phyloP scores from a whole-genome alignment of 1,139 yeast species.

The Kurtzmaniella natalensis region DNA sequence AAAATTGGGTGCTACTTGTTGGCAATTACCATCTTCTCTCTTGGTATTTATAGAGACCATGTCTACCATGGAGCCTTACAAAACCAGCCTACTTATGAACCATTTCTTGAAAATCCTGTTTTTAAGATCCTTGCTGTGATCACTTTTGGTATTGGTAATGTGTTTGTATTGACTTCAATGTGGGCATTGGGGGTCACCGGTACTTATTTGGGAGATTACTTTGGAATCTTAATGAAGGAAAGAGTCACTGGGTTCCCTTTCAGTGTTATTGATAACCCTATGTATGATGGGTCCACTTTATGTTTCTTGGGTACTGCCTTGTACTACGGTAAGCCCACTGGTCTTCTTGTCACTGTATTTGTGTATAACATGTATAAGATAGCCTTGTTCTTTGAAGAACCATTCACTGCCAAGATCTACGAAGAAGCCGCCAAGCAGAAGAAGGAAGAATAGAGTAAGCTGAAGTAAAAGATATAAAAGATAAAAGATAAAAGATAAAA shows the following conservation, averaged over 20 bases:
- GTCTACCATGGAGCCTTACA: conserved; percentile 60
- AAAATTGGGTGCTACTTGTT: conserved; percentile 76
- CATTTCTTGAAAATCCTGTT: conserved; percentile 33
- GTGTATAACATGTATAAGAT: conserved; percentile 79
- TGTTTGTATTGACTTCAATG: conserved; percentile 82
- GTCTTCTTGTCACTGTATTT: conserved; percentile 63
- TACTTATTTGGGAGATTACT: conserved; percentile 93
- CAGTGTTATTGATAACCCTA: conserved; percentile 85
- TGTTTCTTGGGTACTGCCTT: conserved; percentile 89
- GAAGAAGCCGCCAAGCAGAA: conserved; percentile 29
- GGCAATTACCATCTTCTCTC: conserved; percentile 75
- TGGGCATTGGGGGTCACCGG: conserved; percentile 94
- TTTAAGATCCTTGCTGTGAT: conserved; percentile 30
- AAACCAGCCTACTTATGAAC: conserved; percentile 53
- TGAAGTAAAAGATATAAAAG: no score
- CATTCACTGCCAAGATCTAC: conserved; percentile 88
- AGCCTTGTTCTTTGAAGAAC: conserved; percentile 89
- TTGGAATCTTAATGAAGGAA: conserved; percentile 88
- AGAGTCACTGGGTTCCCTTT: conserved; percentile 95
- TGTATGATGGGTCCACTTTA: conserved; percentile 91
- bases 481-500: no score
- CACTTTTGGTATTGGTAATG: conserved; percentile 63
- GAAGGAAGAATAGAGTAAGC: conserved; percentile 4
- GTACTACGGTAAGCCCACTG: conserved; percentile 88
- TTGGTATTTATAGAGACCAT: conserved; percentile 80